A percentile compares a stretch with the other conserved stretches of the same genome.
Conservation (phyloP, 768 basidiomycete species). For the Phaeotremella skinneri region DNA sequence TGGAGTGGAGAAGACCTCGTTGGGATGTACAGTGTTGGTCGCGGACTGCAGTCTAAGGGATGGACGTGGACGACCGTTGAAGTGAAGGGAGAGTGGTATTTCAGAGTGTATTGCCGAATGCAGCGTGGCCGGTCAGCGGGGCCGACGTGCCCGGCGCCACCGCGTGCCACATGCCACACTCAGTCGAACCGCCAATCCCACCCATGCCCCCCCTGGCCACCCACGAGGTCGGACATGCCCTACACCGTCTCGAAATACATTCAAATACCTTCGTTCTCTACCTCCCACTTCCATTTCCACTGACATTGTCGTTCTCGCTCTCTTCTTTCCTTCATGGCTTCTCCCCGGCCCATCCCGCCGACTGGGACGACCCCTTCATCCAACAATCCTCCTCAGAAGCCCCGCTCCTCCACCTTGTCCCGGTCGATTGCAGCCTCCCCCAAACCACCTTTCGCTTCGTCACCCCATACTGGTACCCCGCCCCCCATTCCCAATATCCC, state of each 20-base stretch:
- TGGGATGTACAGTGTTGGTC: no score
- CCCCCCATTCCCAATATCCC: slow-evolving; percentile 34
- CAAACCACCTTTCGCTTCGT: not conserved
- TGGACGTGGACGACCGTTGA: no score
- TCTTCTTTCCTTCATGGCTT: not conserved
- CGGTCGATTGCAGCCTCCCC: slow-evolving; percentile 1
- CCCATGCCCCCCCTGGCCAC: no score
- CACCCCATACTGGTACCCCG: slow-evolving; percentile 15
- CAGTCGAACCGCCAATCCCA: no score
- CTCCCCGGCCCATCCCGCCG: not conserved
- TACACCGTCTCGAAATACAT: not conserved
- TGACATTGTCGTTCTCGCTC: not conserved
- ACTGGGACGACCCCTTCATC: not conserved
- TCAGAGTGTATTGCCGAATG: no score
- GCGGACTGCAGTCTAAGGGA: no score
- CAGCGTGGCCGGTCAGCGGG: no score
- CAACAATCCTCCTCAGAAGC: not conserved
- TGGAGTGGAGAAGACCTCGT: no score
- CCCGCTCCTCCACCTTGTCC: not conserved
- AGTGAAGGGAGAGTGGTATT: no score
- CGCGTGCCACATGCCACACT: no score
- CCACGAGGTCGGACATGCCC: no score
- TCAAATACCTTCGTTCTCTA: not conserved
- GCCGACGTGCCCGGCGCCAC: no score
- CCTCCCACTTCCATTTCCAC: not conserved